phyloP scores from a whole-genome alignment of 192 early-diverging fungal genomes.

The Dissophora ornata region DNA sequence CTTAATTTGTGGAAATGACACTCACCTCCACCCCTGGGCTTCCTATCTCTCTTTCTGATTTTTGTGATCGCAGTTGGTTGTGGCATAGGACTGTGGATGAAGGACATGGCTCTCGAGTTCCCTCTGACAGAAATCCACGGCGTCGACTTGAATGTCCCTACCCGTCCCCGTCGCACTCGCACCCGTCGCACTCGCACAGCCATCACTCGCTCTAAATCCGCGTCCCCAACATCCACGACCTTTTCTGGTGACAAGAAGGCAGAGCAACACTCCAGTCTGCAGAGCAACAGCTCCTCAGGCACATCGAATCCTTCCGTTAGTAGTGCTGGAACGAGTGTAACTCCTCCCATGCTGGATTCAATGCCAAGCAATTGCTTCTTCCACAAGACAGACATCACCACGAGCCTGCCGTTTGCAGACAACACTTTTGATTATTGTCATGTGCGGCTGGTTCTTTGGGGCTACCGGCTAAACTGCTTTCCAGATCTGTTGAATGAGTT shows the following conservation, averaged over 20 bases:
- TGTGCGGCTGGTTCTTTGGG: slow-evolving; percentile 42
- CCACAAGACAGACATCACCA: slow-evolving; percentile 50
- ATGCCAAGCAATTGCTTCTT: slow-evolving; percentile 61
- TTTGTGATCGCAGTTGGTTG: slow-evolving; percentile 26
- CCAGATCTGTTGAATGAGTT: slow-evolving; percentile 42
- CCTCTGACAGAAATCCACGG: slow-evolving; percentile 49
- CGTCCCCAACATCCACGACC: neutral
- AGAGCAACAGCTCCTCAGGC: neutral
- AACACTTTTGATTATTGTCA: slow-evolving; percentile 63
- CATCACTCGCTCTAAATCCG: neutral
- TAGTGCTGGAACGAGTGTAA: neutral
- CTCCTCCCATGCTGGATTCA: slow-evolving; percentile 12
- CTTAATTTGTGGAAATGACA: neutral
- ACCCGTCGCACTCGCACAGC: neutral
- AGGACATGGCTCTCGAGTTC: slow-evolving; percentile 52
- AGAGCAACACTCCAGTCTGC: neutral
- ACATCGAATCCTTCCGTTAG: neutral
- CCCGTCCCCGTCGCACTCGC: slow-evolving; percentile 23
- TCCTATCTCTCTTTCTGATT: neutral
- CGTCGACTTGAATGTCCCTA: slow-evolving; percentile 33
- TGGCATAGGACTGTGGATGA: slow-evolving; percentile 47
- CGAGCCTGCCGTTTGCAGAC: slow-evolving; percentile 54
- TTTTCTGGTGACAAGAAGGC: neutral
- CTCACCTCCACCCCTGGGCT: neutral
- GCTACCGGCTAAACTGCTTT: slow-evolving; percentile 38